Evolutionary conservation across 2,329 filamentous ascomycete genomes (phyloP).

Genomic region (Penicillium freii): DNA sequence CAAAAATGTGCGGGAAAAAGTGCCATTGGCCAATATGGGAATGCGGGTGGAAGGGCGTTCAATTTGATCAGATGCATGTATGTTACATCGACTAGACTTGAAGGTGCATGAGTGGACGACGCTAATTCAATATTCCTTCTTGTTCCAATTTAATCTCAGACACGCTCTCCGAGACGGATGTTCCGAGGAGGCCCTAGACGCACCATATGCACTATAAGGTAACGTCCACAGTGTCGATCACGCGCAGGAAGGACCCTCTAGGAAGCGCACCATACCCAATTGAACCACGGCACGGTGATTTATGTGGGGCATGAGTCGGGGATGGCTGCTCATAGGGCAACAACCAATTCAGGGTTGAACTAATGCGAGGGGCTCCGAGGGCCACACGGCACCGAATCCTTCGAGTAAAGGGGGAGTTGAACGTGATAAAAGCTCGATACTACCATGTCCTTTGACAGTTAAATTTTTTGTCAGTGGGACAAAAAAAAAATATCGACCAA

Average conservation of each 20-base stretch:
- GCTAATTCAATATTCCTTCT: neutral
- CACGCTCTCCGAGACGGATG: neutral
- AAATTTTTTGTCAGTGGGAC: too few species aligned
- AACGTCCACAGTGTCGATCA: neutral
- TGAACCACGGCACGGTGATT: neutral
- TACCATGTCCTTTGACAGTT: neutral
- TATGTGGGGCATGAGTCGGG: neutral
- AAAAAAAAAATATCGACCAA: neutral
- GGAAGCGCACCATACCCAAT: neutral
- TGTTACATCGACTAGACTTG: neutral
- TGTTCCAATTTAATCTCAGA: neutral
- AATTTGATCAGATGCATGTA: neutral
- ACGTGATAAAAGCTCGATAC: neutral
- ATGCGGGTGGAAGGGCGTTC: neutral
- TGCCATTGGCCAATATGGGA: neutral
- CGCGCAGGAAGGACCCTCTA: neutral
- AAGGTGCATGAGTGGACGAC: neutral
- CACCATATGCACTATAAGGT: neutral
- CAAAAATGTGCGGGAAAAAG: neutral
- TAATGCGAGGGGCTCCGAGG: neutral
- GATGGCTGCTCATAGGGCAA: neutral
- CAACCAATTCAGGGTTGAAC: neutral
- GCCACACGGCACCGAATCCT: neutral
- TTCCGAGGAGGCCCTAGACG: neutral
- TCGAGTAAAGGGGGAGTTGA: neutral